phyloP scores from a whole-genome alignment of 768 basidiomycete species.

The Erythrobasidium yunnanense region DNA sequence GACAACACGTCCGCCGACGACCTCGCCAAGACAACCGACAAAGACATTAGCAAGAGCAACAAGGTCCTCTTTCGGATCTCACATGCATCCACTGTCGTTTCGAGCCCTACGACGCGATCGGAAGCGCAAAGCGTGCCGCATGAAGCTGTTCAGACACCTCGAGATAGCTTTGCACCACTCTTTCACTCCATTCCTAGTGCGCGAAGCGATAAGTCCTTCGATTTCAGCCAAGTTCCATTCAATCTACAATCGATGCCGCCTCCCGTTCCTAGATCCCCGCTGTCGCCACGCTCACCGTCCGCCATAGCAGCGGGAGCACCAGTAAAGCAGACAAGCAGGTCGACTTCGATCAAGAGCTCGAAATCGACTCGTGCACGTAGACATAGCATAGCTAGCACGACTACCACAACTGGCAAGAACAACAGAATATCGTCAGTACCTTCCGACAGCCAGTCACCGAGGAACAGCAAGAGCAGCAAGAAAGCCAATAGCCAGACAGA shows the following conservation, averaged over 20 bases:
- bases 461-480: not conserved
- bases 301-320: not conserved
- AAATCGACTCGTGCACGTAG: too few species aligned
- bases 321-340: too few species aligned
- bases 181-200: not conserved
- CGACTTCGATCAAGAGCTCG: too few species aligned
- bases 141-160: not conserved
- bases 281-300: not conserved
- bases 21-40: not conserved
- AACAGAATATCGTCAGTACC: not conserved
- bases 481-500: not conserved
- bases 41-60: not conserved
- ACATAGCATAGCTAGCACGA: too few species aligned
- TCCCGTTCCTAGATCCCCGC: not conserved
- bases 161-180: not conserved
- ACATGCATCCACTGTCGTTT: not conserved
- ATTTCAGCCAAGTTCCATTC: not conserved
- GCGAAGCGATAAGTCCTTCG: not conserved
- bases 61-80: not conserved
- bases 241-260: not conserved
- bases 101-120: not conserved
- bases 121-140: constrained; percentile 4
- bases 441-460: not conserved
- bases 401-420: too few species aligned
- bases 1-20: not conserved